phyloP scores from a whole-genome alignment of 2,329 filamentous ascomycete species.

The Amauroascus verrucosus region DNA sequence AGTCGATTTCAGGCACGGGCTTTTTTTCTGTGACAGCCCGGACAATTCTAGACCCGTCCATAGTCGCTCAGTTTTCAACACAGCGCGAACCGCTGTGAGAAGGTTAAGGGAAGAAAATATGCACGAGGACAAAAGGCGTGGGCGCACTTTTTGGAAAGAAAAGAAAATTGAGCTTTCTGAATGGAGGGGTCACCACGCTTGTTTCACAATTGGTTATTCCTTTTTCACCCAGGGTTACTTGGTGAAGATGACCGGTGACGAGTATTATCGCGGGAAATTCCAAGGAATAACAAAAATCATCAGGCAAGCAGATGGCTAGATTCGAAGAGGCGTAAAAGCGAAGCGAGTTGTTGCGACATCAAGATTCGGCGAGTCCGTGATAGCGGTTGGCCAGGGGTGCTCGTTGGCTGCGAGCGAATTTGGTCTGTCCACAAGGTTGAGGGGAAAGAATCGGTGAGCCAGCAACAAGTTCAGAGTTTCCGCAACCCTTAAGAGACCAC shows the following conservation, averaged over 20 bases:
- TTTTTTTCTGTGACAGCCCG: constrained; percentile 91
- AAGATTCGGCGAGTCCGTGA: constrained; percentile 8
- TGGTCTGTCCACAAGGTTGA: neutral
- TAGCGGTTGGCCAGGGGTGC: constrained; percentile 2
- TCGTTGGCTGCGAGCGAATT: neutral
- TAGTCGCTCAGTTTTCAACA: constrained; percentile 20
- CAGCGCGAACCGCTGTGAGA: neutral
- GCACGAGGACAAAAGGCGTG: neutral
- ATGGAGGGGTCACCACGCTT: constrained; percentile 8
- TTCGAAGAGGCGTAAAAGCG: neutral
- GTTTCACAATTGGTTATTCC: constrained; percentile 7
- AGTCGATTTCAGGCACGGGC: constrained; percentile 94
- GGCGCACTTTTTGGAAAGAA: neutral
- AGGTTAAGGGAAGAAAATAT: neutral
- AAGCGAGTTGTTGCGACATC: constrained; percentile 5
- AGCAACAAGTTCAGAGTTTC: neutral
- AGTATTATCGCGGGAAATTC: neutral
- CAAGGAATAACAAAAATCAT: neutral
- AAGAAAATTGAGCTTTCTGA: neutral
- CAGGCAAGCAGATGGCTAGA: neutral
- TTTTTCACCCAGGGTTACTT: neutral
- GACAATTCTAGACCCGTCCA: constrained; percentile 48
- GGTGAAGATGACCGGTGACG: neutral
- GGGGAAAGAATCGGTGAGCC: neutral
- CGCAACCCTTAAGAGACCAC: neutral